Evolutionary conservation across 345 rosid species (phyloP).

Genomic region (Schrenkiella parvula): DNA sequence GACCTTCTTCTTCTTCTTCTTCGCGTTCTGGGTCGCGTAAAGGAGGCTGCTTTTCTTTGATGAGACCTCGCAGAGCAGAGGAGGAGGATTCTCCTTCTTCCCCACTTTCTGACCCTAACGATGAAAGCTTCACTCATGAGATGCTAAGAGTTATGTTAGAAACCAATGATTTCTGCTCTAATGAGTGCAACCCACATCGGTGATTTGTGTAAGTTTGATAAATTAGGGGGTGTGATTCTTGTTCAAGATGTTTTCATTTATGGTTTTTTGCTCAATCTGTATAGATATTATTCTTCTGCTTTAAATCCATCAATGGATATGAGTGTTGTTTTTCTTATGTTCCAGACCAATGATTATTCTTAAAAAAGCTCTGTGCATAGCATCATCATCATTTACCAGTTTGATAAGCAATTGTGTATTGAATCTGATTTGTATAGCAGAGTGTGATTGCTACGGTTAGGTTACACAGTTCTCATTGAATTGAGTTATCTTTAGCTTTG

Average conservation of each 20-base stretch:
- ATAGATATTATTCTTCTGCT: slow-evolving; percentile 4
- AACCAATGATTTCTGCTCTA: slow-evolving; percentile 33
- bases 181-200: slow-evolving; percentile 27
- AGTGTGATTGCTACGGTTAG: neutral
- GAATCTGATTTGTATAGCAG: slow-evolving; percentile 3
- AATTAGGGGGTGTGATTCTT: slow-evolving; percentile 7
- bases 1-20: neutral
- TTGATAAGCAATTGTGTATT: slow-evolving; percentile 15
- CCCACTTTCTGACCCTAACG: slow-evolving; percentile 33
- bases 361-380: neutral
- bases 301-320: neutral
- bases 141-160: slow-evolving; percentile 33
- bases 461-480: neutral
- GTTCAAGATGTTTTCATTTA: neutral
- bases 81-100: neutral
- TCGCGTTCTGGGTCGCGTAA: slow-evolving; percentile 23
- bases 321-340: neutral
- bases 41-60: slow-evolving; percentile 28
- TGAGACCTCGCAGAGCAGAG: slow-evolving; percentile 7
- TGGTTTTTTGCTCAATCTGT: slow-evolving; percentile 11
- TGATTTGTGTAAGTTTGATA: slow-evolving; percentile 13
- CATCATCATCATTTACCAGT: neutral
- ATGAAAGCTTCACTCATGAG: slow-evolving; percentile 31
- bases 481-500: slow-evolving; percentile 1
- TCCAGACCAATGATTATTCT: neutral